A percentile compares a stretch with the other conserved stretches of the same genome.
Evolutionary conservation across 768 basidiomycete species (phyloP).

Genomic region (Phlebiopsis flavidoalba): DNA sequence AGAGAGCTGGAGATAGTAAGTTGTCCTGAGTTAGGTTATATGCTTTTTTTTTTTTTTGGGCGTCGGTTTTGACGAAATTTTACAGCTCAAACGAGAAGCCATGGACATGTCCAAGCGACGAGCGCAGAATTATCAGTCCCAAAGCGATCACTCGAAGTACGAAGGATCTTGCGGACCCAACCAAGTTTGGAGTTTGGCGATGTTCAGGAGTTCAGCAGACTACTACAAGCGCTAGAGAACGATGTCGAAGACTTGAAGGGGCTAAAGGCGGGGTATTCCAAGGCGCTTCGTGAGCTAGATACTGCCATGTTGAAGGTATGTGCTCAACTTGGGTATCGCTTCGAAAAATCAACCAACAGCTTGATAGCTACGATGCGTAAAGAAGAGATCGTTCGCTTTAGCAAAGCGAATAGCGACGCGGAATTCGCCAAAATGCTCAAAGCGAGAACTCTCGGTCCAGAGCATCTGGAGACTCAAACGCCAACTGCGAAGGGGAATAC

Average conservation of each 20-base stretch:
- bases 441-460: slow-evolving; percentile 53
- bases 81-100: slow-evolving; percentile 42
- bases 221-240: slow-evolving; percentile 39
- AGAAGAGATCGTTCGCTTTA: slow-evolving; percentile 80
- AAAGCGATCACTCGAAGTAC: slow-evolving; percentile 34
- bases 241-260: slow-evolving; percentile 50
- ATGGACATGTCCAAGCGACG: slow-evolving; percentile 32
- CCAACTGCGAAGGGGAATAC: slow-evolving; percentile 66
- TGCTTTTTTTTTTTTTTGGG: no score
- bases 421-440: slow-evolving; percentile 56
- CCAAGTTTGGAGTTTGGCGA: slow-evolving; percentile 56
- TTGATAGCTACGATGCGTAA: slow-evolving; percentile 67
- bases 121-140: slow-evolving; percentile 32
- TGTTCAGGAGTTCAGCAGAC: slow-evolving; percentile 43
- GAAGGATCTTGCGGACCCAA: slow-evolving; percentile 39
- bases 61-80: not conserved
- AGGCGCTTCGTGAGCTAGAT: slow-evolving; percentile 50
- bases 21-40: slow-evolving; percentile 8
- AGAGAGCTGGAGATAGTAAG: slow-evolving; percentile 59
- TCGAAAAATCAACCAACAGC: not conserved
- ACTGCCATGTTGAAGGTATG: slow-evolving; percentile 63
- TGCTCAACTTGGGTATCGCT: not conserved
- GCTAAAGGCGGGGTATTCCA: slow-evolving; percentile 34
- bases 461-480: slow-evolving; percentile 79
- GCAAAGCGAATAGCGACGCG: slow-evolving; percentile 70